A percentile compares a stretch with the other conserved stretches of the same genome.
These are phyloP conservation scores for Neoascochyta sp. DNA, from an alignment of 2,329 filamentous ascomycete species.

Conservation along the genomic window DNA sequence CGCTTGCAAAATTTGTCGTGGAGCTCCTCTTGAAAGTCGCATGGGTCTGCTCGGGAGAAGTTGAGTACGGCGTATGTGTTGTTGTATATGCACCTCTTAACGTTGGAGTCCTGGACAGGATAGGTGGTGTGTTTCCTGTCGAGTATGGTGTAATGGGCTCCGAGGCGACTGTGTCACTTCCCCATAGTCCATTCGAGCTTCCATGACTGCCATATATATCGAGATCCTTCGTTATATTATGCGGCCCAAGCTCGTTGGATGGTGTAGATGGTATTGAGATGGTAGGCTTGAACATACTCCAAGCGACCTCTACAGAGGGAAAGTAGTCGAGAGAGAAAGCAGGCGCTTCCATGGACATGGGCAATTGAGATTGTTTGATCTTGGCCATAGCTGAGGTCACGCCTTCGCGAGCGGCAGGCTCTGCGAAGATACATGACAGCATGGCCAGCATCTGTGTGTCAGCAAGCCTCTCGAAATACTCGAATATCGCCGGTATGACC, in stretches of 20 bases:
- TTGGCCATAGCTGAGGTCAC: slow-evolving; percentile 39
- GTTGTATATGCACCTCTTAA: slow-evolving; percentile 34
- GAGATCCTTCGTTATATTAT: slow-evolving; percentile 26
- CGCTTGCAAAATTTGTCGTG: slow-evolving; percentile 39
- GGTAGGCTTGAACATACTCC: slow-evolving; percentile 42
- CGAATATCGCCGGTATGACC: slow-evolving; percentile 56
- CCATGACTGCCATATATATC: slow-evolving; percentile 48
- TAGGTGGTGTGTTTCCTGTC: slow-evolving; percentile 52
- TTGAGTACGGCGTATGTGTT: slow-evolving; percentile 42
- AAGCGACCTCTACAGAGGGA: slow-evolving; percentile 41
- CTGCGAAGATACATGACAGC: slow-evolving; percentile 57
- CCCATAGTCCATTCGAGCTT: slow-evolving; percentile 51
- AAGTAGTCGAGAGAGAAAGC: slow-evolving; percentile 49
- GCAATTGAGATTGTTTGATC: slow-evolving; percentile 33
- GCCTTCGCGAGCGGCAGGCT: slow-evolving; percentile 44
- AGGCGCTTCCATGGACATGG: slow-evolving; percentile 44
- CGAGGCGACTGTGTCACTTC: slow-evolving; percentile 37
- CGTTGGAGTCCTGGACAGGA: slow-evolving; percentile 40
- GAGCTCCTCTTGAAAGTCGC: slow-evolving; percentile 29
- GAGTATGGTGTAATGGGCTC: slow-evolving; percentile 52
- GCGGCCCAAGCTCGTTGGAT: slow-evolving; percentile 31
- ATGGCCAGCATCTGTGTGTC: slow-evolving; percentile 65
- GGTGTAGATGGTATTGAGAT: slow-evolving; percentile 34
- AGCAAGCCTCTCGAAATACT: slow-evolving; percentile 57
- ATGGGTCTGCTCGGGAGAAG: slow-evolving; percentile 41